Conservation (phyloP, 257 asterid genomes). For the Solanum piurae region DNA sequence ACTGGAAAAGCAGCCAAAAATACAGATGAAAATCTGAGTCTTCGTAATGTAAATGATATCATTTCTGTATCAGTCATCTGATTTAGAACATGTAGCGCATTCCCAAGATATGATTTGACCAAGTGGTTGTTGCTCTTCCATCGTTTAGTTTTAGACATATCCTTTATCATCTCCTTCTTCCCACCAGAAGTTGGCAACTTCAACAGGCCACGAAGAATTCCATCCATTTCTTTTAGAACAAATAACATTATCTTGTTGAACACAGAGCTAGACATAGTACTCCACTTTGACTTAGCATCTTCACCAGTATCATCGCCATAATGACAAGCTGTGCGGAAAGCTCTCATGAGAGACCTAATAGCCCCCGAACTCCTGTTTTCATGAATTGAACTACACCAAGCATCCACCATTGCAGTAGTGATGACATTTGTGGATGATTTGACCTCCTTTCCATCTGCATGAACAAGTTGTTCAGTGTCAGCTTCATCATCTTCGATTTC, state of each 20-base stretch:
- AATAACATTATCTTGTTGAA: constrained; percentile 80
- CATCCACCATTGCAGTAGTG: constrained; percentile 76
- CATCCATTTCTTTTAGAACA: constrained; percentile 90
- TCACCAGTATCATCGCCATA: constrained; percentile 78
- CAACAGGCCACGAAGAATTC: constrained; percentile 59
- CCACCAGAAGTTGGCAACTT: constrained; percentile 61
- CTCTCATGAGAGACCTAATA: constrained; percentile 71
- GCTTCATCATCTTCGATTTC: constrained; percentile 8
- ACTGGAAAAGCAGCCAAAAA: constrained; percentile 85
- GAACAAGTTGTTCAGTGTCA: constrained; percentile 23
- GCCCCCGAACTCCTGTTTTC: constrained; percentile 53
- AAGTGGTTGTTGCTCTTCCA: constrained; percentile 77
- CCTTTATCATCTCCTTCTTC: constrained; percentile 49
- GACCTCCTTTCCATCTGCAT: constrained; percentile 22
- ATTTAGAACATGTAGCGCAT: constrained; percentile 73
- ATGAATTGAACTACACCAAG: constrained; percentile 56
- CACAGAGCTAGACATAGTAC: constrained; percentile 74
- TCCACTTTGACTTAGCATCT: constrained; percentile 45
- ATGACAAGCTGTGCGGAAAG: constrained; percentile 82
- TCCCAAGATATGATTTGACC: constrained; percentile 96
- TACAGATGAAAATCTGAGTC: constrained; percentile 54
- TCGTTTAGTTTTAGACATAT: constrained; percentile 42
- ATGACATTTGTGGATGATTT: constrained; percentile 43
- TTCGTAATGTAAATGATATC: constrained; percentile 70
- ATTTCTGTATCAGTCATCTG: constrained; percentile 90